Base-by-base conservation (phyloP, 129 eudicot genomes). In the Chrysanthemum lavandulifolium region DNA sequence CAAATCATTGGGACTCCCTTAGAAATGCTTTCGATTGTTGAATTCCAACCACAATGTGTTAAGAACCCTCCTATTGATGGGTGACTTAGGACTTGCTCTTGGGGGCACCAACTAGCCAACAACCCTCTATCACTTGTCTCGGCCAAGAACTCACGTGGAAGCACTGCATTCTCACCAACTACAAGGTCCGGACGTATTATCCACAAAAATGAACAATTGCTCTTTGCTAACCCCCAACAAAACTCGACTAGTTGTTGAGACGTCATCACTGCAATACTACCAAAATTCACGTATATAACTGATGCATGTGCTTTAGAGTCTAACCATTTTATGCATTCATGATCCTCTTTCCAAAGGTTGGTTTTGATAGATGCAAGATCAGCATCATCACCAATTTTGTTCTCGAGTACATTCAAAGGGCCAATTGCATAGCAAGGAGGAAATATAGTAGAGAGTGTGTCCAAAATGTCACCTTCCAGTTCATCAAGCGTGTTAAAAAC, bases 31-130 rank as follows among this genome's bases (percentile, higher is more conserved):
- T 88, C 94, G 0, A 82, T 1, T 0, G 82, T 82, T 13, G 94
- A 88, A 6, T 88, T 88, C 90, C 90, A 87, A n/a, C 90, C 90
- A 36, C 80, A 66, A 18, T 87, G 94, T 0, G 86, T 87, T 65
- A 87, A 53, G 54, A 87, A 84, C 15, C 84, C 87, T 18, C 84
- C 87, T 2, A 85, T 45, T 0, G 87, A 82, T 0, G 81, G 77
- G 58, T 84, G 94, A 10, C 25, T 75, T 52, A 87, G 48, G 16
- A 87, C 94, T 72, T 78, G 16, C 14, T 82, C 94, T 65, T 87
- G 89, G 0, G 84, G 74, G 60, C 94, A 87, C 94, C 94, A 87
- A 19, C 80, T 79, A 1, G 80, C 73, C 71, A 84, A 1, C 79
- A 75, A 58, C 50, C 90, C 71, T 66, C 94, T 68, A 18, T 78